Evolutionary conservation across 2,329 filamentous ascomycete species (phyloP).

Genomic region (Monilinia aucupariae): DNA sequence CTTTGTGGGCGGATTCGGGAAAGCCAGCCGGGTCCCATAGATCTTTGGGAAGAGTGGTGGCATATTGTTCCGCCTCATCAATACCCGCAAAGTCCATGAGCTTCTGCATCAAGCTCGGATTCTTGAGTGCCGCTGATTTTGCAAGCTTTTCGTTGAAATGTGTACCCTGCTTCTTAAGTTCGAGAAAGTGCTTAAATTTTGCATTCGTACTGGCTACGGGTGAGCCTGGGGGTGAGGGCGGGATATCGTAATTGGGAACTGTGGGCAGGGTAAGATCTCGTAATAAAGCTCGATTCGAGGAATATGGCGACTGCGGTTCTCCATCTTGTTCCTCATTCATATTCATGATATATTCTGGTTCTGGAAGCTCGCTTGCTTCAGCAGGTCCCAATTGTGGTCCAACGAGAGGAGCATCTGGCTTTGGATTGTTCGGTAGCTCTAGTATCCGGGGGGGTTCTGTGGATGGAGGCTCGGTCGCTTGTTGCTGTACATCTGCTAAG

Average conservation of each 20-base stretch:
- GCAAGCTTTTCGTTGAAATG: constrained; percentile 76
- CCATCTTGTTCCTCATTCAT: constrained; percentile 31
- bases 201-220: constrained; percentile 49
- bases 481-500: constrained; percentile 20
- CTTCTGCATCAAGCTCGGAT: constrained; percentile 67
- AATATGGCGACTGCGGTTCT: constrained; percentile 56
- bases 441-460: neutral
- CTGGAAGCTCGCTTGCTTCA: constrained; percentile 13
- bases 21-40: constrained; percentile 55
- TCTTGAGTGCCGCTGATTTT: constrained; percentile 60
- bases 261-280: constrained; percentile 70
- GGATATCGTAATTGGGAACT: constrained; percentile 67
- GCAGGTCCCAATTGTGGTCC: constrained; percentile 32
- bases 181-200: constrained; percentile 69
- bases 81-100: constrained; percentile 64
- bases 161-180: constrained; percentile 67
- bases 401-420: constrained; percentile 26
- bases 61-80: constrained; percentile 55
- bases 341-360: constrained; percentile 1
- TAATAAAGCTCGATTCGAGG: constrained; percentile 56
- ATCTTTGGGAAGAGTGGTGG: constrained; percentile 51
- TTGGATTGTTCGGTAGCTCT: constrained; percentile 3
- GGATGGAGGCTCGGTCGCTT: constrained; percentile 12
- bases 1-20: constrained; percentile 49
- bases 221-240: constrained; percentile 63